phyloP scores from a whole-genome alignment of 371 early-diverging fungal genomes.

The Mucor velutinosus region DNA sequence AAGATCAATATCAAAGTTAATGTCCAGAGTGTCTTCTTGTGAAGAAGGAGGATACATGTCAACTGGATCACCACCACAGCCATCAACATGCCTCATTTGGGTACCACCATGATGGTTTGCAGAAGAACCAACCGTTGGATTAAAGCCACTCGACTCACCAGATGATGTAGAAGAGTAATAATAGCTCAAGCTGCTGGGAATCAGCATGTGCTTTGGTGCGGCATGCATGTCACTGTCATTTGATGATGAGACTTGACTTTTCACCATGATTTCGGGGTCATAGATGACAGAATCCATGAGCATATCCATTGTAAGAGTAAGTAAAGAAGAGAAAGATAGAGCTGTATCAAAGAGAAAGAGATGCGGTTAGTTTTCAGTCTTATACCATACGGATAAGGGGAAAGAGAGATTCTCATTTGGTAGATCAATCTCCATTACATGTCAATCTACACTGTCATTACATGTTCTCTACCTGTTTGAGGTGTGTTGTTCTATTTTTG shows the following conservation, averaged over 20 bases:
- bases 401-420: neutral
- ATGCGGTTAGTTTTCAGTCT: neutral
- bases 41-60: neutral
- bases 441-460: neutral
- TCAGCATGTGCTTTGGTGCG: neutral
- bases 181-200: neutral
- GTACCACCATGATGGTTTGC: neutral
- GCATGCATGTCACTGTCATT: neutral
- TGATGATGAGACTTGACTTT: neutral
- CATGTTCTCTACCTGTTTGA: neutral
- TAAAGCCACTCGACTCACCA: neutral
- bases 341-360: no score
- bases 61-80: neutral
- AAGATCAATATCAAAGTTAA: neutral
- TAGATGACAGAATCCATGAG: neutral
- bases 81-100: neutral
- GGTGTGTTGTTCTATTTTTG: neutral
- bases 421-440: neutral
- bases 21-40: neutral
- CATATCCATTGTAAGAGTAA: no score
- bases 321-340: no score
- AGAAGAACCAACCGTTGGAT: neutral
- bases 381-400: neutral
- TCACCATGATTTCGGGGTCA: neutral
- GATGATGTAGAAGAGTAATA: neutral